Evolutionary conservation across 2,329 filamentous ascomycete genomes (phyloP), one percentile per base, ranked within the genome.

Genomic region (Ilyonectria sp.): DNA sequence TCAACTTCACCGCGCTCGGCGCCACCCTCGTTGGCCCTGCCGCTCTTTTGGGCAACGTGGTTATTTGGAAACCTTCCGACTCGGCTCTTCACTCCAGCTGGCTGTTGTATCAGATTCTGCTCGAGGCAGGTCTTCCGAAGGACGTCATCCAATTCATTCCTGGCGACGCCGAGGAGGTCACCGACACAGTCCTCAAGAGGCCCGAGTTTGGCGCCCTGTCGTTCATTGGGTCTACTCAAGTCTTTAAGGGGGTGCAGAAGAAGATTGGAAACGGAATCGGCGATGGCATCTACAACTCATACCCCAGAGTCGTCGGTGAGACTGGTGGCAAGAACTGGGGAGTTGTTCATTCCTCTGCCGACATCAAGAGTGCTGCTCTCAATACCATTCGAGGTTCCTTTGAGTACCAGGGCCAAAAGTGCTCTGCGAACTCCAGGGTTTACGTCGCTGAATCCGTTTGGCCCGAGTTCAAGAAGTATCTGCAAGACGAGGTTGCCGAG

Each of bases 241-340:
- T 83, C 4, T 83, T 83, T 66, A 75, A 78, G 19, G 68, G 63
- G 0, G 19, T 83, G 0, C 78, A 77, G 60, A 76, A 62, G 46
- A 78, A 76, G 59, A 78, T 79, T 17, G 82, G 79, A 13, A 77
- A 69, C 2, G 72, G 72, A 3, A 76, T 77, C 19, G 78, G 71
- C 3, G 82, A 81, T 60, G 73, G 76, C 19, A 57, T 69, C 10
- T 73, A 72, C 40, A 76, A 80, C 47, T 72, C 70, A 0, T 82
- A 77, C 74, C 85, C 85, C 1, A 78, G 84, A 2, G 77, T 87
- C 33, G 82, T 87, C 2, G 85, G 84, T 61, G 85, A 87, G 78
- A 87, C 85, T 0, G 82, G 83, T 1, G 85, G 85, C 57, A 87
- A 87, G 82, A 87, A 87, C 76, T 87, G 86, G 79, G 84, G 85